These are phyloP conservation scores for Coniochaeta sp. DNA, from an alignment of 2,329 filamentous ascomycete genomes.

Conservation along the genomic window DNA sequence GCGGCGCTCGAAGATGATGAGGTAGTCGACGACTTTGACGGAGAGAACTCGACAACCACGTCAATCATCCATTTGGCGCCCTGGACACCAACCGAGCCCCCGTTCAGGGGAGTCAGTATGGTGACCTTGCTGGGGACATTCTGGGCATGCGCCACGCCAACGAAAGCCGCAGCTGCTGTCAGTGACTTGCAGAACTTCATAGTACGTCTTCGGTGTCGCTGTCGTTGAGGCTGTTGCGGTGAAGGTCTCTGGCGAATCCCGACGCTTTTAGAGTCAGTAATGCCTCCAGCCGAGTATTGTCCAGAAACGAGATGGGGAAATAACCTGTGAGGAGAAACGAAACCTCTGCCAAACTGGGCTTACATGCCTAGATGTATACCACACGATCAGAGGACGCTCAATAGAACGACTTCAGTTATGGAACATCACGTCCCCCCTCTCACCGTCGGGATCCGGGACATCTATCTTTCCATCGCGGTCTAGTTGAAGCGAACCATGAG, in stretches of 20 bases:
- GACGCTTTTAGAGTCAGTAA: not conserved
- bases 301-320: not conserved
- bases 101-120: not conserved
- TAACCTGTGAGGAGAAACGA: too few relatives aligned
- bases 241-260: not conserved
- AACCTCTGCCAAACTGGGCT: too few relatives aligned
- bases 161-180: not conserved
- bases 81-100: not conserved
- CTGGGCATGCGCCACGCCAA: not conserved
- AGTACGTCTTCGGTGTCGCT: not conserved
- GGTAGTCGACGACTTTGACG: not conserved
- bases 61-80: conserved; percentile 1
- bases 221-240: not conserved
- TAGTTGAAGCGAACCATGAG: too few relatives aligned
- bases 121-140: not conserved
- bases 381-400: too few relatives aligned
- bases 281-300: not conserved
- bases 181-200: not conserved
- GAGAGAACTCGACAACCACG: not conserved
- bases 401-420: too few relatives aligned
- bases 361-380: too few relatives aligned
- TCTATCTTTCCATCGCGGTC: too few relatives aligned
- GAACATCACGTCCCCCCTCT: too few relatives aligned
- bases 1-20: not conserved
- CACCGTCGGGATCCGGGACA: too few relatives aligned